Evolutionary conservation across 768 basidiomycete genomes (phyloP).

Genomic region (Boletellus ananiceps): DNA sequence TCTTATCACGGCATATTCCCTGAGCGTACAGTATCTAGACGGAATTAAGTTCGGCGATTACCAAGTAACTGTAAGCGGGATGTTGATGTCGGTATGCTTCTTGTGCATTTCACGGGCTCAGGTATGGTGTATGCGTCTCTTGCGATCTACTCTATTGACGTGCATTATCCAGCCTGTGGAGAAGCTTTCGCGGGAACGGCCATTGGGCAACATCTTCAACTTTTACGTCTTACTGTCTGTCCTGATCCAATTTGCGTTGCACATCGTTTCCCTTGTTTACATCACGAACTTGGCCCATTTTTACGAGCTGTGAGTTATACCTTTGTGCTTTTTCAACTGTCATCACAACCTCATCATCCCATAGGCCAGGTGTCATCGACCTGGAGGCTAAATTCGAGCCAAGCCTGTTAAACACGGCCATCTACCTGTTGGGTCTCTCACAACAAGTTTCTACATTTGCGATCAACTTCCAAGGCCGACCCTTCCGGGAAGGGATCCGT

Average conservation of each 20-base stretch:
- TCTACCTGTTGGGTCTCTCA: conserved; percentile 90
- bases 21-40: conserved; percentile 95
- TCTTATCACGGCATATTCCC: conserved; percentile 96
- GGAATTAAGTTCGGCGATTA: conserved; percentile 99
- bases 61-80: conserved; percentile 91
- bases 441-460: conserved; percentile 99
- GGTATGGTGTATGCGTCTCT: conserved; percentile 43
- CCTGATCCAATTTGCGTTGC: conserved; percentile 87
- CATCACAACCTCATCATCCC: background rate
- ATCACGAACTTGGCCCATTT: conserved; percentile 82
- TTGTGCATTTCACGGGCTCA: conserved; percentile 96
- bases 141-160: background rate
- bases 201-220: conserved; percentile 95
- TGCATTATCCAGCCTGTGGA: conserved; percentile 84
- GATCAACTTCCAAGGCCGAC: conserved; percentile 98
- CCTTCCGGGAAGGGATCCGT: conserved; percentile 96
- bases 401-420: conserved; percentile 90
- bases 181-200: conserved; percentile 88
- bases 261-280: conserved; percentile 86
- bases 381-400: conserved; percentile 97
- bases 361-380: conserved; percentile 73
- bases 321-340: background rate
- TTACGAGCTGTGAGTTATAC: conserved; percentile 65
- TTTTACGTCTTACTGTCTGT: conserved; percentile 92
- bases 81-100: conserved; percentile 97